These are phyloP conservation scores for Sporobolomyces pararoseus DNA, from an alignment of 768 basidiomycete genomes.

Conservation along the genomic window DNA sequence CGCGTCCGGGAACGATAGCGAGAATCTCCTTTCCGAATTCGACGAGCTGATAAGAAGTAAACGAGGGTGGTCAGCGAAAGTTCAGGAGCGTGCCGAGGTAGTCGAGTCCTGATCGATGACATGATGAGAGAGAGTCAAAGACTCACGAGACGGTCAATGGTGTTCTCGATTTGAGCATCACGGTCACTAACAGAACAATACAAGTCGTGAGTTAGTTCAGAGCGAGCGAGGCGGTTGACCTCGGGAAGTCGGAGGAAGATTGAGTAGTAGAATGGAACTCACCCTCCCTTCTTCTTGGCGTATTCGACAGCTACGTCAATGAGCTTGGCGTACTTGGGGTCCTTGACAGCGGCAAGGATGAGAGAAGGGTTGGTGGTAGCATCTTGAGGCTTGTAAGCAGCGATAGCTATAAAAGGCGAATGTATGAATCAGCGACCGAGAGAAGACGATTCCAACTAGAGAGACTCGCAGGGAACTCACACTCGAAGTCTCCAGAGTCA, in stretches of 20 bases:
- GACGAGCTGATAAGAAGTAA: constrained; percentile 62
- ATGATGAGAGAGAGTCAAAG: background rate
- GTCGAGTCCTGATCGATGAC: constrained; percentile 4
- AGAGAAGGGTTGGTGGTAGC: constrained; percentile 87
- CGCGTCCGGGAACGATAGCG: constrained; percentile 91
- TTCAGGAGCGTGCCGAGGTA: background rate
- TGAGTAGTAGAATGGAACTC: constrained; percentile 28
- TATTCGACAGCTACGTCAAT: constrained; percentile 70
- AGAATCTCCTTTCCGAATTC: constrained; percentile 97
- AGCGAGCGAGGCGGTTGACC: background rate
- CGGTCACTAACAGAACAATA: constrained; percentile 53
- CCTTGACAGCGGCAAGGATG: constrained; percentile 87
- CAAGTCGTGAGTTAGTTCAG: background rate
- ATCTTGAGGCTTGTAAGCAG: constrained; percentile 96
- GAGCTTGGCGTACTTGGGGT: constrained; percentile 74
- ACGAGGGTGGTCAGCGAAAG: constrained; percentile 6
- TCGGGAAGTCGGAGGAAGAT: constrained; percentile 17
- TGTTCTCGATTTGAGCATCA: constrained; percentile 70
- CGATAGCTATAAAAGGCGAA: constrained; percentile 65
- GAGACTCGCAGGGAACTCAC: constrained; percentile 51
- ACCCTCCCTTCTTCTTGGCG: constrained; percentile 76
- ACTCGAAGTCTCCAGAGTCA: constrained; percentile 94
- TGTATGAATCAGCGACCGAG: background rate
- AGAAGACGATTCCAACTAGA: no score
- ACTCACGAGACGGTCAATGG: constrained; percentile 82